These are phyloP conservation scores for Eleusine indica DNA, from an alignment of 176 grass and related monocot species.

Conservation along the genomic window DNA sequence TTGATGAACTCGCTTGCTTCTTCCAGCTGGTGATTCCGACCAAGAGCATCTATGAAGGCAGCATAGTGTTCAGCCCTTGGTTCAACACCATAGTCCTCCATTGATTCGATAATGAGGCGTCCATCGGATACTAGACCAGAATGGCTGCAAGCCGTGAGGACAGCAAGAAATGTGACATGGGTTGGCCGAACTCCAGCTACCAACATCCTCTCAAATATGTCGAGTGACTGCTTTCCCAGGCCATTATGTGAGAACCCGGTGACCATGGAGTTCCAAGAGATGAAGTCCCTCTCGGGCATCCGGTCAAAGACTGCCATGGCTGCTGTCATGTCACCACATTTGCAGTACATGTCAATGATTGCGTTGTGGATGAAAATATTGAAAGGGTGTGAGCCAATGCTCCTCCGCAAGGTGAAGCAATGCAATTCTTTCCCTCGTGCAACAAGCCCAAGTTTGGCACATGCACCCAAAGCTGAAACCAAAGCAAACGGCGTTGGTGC, in stretches of 20 bases:
- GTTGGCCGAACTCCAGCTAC: constrained; percentile 53
- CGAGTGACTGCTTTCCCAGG: constrained; percentile 55
- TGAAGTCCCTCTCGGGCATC: constrained; percentile 56
- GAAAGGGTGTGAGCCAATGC: constrained; percentile 56
- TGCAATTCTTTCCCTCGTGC: constrained; percentile 64
- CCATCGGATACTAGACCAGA: constrained; percentile 61
- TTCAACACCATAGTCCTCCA: constrained; percentile 54
- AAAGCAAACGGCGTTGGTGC: constrained; percentile 46
- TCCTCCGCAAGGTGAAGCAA: constrained; percentile 45
- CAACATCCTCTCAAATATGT: constrained; percentile 63
- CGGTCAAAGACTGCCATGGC: constrained; percentile 40
- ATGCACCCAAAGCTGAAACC: constrained; percentile 59
- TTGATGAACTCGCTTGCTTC: constrained; percentile 67
- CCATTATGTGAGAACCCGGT: constrained; percentile 77
- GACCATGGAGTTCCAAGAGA: constrained; percentile 80
- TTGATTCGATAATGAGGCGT: constrained; percentile 54
- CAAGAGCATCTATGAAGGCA: constrained; percentile 64
- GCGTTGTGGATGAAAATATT: constrained; percentile 72
- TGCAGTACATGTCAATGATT: constrained; percentile 72
- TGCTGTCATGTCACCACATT: constrained; percentile 53
- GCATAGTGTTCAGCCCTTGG: constrained; percentile 69
- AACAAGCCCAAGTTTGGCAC: constrained; percentile 54
- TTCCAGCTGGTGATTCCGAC: constrained; percentile 56
- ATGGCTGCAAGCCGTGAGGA: constrained; percentile 72
- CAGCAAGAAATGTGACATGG: constrained; percentile 71